Evolutionary conservation across 305 asterid genomes (phyloP).

Genomic region (Fraxinus nigra): DNA sequence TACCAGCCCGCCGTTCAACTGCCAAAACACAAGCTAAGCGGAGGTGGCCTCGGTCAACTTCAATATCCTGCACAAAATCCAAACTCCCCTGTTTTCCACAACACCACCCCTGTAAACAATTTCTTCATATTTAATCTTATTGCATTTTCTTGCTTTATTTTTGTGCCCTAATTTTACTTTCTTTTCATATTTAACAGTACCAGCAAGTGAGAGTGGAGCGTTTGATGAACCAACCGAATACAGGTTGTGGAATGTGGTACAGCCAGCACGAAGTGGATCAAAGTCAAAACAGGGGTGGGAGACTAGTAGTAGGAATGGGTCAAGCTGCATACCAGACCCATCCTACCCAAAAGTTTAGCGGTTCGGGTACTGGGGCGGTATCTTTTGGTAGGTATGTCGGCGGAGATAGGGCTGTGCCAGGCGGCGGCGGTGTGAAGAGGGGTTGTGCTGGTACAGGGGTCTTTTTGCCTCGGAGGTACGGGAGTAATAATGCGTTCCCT

Average conservation of each 20-base stretch:
- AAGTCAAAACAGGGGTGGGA: constrained; percentile 20
- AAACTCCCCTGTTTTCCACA: constrained; percentile 7
- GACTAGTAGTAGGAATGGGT: background rate
- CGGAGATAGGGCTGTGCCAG: background rate
- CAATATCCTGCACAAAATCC: background rate
- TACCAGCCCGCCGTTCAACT: constrained; percentile 57
- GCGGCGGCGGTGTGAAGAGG: constrained; percentile 32
- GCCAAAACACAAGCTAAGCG: constrained; percentile 46
- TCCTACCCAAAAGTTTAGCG: constrained; percentile 20
- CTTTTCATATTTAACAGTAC: constrained; percentile 11
- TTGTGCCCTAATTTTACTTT: background rate
- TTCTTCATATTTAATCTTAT: background rate
- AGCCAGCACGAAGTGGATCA: constrained; percentile 26
- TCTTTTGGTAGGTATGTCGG: constrained; percentile 17
- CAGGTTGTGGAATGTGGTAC: constrained; percentile 33
- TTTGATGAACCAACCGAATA: constrained; percentile 31
- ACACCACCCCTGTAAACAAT: background rate
- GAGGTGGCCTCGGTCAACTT: constrained; percentile 10
- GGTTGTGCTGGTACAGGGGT: constrained; percentile 76
- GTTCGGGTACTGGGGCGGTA: constrained; percentile 19
- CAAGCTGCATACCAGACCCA: constrained; percentile 26
- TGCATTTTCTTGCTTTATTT: background rate
- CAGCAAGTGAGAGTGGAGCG: constrained; percentile 18
- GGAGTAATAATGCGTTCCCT: constrained; percentile 18
- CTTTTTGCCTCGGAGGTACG: constrained; percentile 57